Conservation (phyloP, 2,329 filamentous ascomycete genomes). For the Colletotrichum higginsianum region DNA sequence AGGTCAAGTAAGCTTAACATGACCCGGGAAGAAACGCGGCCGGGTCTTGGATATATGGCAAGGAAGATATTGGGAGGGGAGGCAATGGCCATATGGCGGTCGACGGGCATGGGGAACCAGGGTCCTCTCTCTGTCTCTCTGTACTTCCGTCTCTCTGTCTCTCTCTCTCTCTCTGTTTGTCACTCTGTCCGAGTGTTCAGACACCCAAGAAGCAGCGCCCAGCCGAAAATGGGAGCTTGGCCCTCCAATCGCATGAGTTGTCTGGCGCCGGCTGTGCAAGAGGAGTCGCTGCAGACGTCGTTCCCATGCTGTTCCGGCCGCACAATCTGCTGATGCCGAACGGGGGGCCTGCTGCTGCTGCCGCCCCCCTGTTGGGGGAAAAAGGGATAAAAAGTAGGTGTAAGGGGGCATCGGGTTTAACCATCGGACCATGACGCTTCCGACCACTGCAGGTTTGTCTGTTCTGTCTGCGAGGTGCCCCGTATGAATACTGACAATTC, state of each 20-base stretch:
- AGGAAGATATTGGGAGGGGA: conserved; percentile 2
- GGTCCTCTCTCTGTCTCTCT: no score
- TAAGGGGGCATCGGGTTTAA: conserved; percentile 35
- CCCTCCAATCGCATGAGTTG: conserved; percentile 35
- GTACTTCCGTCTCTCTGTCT: no score
- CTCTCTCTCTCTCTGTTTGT: no score
- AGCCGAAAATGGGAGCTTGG: conserved; percentile 28
- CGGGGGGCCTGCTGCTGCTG: no score
- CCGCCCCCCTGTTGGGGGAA: no score
- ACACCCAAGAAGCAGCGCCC: conserved; percentile 25
- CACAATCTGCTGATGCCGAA: conserved; percentile 25
- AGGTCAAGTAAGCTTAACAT: conserved; percentile 34
- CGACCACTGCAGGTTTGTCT: conserved; percentile 5
- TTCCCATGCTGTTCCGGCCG: conserved; percentile 35
- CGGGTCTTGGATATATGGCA: conserved; percentile 38
- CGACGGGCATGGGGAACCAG: conserved; percentile 6
- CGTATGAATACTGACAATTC: no score
- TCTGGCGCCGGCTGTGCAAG: conserved; percentile 15
- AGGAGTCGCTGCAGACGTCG: conserved; percentile 22
- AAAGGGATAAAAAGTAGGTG: conserved; percentile 11
- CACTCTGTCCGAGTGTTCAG: conserved; percentile 26
- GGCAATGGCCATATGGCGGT: conserved; percentile 27
- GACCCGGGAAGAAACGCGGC: conserved; percentile 17
- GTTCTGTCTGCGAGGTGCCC: neutral
- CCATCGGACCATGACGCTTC: conserved; percentile 33